A percentile compares a stretch with the other conserved stretches of the same genome.
These are phyloP conservation scores for Lepiota venenata DNA, from an alignment of 768 basidiomycete species.

Conservation along the genomic window DNA sequence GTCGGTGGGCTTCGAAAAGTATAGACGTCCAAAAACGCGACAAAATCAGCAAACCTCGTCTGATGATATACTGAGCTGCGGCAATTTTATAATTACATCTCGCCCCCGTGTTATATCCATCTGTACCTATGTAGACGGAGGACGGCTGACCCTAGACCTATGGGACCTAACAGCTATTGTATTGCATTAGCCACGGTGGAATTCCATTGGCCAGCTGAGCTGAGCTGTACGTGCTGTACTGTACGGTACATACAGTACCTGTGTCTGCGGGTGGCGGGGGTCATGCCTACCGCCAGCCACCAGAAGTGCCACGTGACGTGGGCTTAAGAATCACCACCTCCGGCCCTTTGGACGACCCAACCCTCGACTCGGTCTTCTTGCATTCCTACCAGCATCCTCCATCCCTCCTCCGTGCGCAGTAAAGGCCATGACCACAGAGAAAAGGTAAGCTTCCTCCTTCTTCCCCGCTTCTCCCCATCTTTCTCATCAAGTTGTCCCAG, in stretches of 20 bases:
- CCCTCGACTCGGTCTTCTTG: neutral
- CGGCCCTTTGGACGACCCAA: neutral
- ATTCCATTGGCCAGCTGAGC: neutral
- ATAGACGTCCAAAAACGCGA: slow-evolving; percentile 19
- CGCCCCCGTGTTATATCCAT: neutral
- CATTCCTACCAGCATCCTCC: neutral
- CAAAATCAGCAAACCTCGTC: slow-evolving; percentile 21
- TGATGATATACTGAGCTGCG: slow-evolving; percentile 17
- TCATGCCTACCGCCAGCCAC: neutral
- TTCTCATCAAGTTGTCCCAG: slow-evolving; percentile 32
- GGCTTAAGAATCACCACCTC: neutral
- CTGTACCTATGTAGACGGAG: neutral
- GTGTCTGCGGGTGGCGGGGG: neutral
- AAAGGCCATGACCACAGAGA: slow-evolving; percentile 13
- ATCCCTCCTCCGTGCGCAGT: neutral
- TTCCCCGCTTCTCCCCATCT: neutral
- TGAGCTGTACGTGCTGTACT: no score
- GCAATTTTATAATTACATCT: neutral
- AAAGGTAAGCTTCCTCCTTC: slow-evolving; percentile 1
- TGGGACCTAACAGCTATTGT: neutral
- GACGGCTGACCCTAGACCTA: neutral
- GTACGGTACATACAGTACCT: no score
- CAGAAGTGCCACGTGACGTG: neutral
- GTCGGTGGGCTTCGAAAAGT: slow-evolving; percentile 39
- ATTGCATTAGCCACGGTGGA: neutral